Base-by-base conservation (phyloP, 805 yeast genomes). In the Wickerhamiella musiphila region DNA sequence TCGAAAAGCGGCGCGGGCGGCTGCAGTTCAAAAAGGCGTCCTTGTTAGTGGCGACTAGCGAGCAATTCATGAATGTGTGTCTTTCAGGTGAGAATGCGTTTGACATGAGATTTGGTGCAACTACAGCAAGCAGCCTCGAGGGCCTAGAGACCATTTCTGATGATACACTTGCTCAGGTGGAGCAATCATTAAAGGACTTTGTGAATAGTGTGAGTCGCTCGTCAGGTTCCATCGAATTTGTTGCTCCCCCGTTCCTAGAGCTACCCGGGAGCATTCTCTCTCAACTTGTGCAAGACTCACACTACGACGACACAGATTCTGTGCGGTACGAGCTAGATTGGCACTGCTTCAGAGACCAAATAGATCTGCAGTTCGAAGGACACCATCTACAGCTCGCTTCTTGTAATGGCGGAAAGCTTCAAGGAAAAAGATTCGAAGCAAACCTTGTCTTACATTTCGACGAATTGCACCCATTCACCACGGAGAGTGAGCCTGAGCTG, bases 351-450 rank as follows among this genome's bases (percentile, higher is more conserved):
- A 49, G 70, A 28, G 57, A 64, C 7, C 66, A 64, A 37, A 44
- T 66, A 22, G 63, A 61, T 31, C 56, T 66, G 35, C 38, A 48
- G n/a, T 58, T 46, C 33, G 52, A 52, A 10, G 57, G 53, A 7
- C 31, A 26, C 10, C 31, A 48, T 18, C 49, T 66, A 13, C 70
- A 66, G 38, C 56, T 58, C 33, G 55, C 63, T 26, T 46, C 59
- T 12, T 51, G 66, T 12, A 76, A 71, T 43, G 73, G 74, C n/a
- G 77, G 76, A 3, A 49, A 59, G 5, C 52, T 67, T 28, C 75
- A 74, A 9, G 77, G 77, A 1, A 53, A 70, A 35, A 52, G 58
- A 17, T 38, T 56, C 6, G 77, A 71, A 46, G 58, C 67, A 34
- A 53, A 60, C 38, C 49, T 70, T 38, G 62, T 66, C 29, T 59